These are phyloP conservation scores for Corylus heterophylla DNA, from an alignment of 306 rosid genomes.

Conservation along the genomic window DNA sequence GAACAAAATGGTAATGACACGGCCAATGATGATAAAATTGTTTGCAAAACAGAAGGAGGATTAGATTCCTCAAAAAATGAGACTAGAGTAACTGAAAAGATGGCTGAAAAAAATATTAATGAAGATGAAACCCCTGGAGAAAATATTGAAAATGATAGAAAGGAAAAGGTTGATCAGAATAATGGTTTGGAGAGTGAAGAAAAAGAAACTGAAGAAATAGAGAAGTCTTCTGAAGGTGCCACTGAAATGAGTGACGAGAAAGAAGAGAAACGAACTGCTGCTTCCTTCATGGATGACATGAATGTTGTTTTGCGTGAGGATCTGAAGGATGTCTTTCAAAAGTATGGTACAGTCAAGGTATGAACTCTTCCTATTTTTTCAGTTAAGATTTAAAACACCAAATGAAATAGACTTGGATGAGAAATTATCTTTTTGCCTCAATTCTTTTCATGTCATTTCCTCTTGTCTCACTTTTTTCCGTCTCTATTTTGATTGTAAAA, in stretches of 20 bases:
- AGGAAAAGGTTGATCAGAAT: constrained; percentile 34
- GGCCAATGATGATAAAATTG: constrained; percentile 25
- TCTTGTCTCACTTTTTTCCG: not conserved
- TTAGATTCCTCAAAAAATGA: constrained; percentile 27
- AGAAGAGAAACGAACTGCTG: constrained; percentile 48
- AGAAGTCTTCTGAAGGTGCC: constrained; percentile 30
- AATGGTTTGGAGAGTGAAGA: constrained; percentile 35
- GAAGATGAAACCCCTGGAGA: constrained; percentile 30
- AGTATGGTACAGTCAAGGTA: constrained; percentile 86
- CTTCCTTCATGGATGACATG: constrained; percentile 57
- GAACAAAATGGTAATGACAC: constrained; percentile 38
- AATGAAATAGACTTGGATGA: not conserved
- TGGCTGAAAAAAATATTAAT: constrained; percentile 26
- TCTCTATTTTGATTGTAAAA: not conserved
- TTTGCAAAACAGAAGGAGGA: constrained; percentile 34
- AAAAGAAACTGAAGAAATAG: constrained; percentile 45
- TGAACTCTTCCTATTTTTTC: not conserved
- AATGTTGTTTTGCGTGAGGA: constrained; percentile 86
- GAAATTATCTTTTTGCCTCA: not conserved
- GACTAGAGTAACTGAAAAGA: constrained; percentile 23
- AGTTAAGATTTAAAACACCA: constrained; percentile 8
- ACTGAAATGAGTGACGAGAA: constrained; percentile 34
- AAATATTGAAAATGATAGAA: constrained; percentile 16
- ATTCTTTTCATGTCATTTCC: not conserved
- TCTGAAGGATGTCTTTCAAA: constrained; percentile 63